Base-by-base conservation (phyloP, 2,329 filamentous ascomycete genomes). In the Aspergillus sp. region DNA sequence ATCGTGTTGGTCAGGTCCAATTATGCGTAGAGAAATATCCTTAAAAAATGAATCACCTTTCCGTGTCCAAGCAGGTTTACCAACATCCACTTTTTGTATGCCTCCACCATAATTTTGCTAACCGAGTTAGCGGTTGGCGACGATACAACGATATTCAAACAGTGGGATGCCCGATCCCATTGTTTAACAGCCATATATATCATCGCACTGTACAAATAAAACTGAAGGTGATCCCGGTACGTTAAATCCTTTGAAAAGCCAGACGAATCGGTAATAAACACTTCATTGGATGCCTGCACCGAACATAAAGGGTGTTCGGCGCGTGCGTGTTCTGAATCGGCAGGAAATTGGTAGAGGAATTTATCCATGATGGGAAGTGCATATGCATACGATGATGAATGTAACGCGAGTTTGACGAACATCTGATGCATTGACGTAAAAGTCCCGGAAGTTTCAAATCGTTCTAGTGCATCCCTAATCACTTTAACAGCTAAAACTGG, bases 71-170 rank as follows among this genome's bases (percentile, higher is more conserved):
- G 78, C 55, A 97, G 81, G 53, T 87, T 86, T 9, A 92, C 82
- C 15, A 99, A 77, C 8, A 96, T 71, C 90, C 91, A 97, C 74
- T 93, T 96, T 77, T 93, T 96, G 79, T 96, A 93, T 6, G 91
- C 90, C 64, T 96, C 91, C 4, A 90, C 81, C 89, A 95, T 95
- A 51, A 96, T 82, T 70, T 87, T 88, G 73, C 88, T 93, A 37
- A 85, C 81, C 33, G 81, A 78, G 19, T 87, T 87, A 52, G 79
- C 81, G 0, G 82, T 79, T 0, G 92, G 90, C 57, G 87, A 87
- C 3, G 87, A 84, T 37, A 96, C 79, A 44, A 85, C 83, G 58
- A 84, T 81, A 64, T 86, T 84, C 25, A 92, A 80, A 31, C 87
- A 85, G 39, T 81, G 80, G 15, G 81, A 75, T 0, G 89, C 88